These are phyloP conservation scores for Tuber melanosporum DNA, from an alignment of 495 filamentous ascomycete genomes.

Conservation along the genomic window DNA sequence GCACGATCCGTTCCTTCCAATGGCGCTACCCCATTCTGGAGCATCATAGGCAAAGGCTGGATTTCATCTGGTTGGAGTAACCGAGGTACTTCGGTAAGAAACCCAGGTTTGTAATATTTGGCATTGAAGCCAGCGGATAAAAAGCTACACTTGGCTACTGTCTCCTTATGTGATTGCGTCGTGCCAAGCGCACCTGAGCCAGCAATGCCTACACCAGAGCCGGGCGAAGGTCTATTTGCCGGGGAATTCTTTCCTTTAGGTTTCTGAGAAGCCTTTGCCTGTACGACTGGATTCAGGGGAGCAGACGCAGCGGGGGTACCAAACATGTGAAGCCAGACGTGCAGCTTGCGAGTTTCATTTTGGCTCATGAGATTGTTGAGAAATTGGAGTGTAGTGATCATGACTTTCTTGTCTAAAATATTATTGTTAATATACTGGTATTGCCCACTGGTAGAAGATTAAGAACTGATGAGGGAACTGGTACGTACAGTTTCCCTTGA, in stretches of 20 bases:
- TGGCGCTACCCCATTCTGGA: constrained; percentile 61
- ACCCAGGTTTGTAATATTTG: constrained; percentile 52
- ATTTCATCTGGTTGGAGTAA: constrained; percentile 68
- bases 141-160: constrained; percentile 39
- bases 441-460: background rate
- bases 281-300: constrained; percentile 10
- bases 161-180: constrained; percentile 33
- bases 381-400: constrained; percentile 68
- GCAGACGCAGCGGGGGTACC: constrained; percentile 47
- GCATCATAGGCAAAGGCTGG: constrained; percentile 70
- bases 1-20: constrained; percentile 46
- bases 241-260: constrained; percentile 28
- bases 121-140: constrained; percentile 39
- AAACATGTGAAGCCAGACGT: constrained; percentile 69
- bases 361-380: constrained; percentile 68
- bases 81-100: constrained; percentile 69
- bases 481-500: constrained; percentile 34
- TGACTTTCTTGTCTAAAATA: constrained; percentile 57
- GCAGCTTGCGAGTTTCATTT: constrained; percentile 68
- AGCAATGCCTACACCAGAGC: constrained; percentile 31
- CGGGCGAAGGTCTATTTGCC: constrained; percentile 24
- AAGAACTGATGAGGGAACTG: background rate
- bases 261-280: constrained; percentile 19
- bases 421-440: background rate
- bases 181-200: constrained; percentile 21